Conservation (phyloP, 1,284 basidiomycete genomes). For the Trametes versicolor region DNA sequence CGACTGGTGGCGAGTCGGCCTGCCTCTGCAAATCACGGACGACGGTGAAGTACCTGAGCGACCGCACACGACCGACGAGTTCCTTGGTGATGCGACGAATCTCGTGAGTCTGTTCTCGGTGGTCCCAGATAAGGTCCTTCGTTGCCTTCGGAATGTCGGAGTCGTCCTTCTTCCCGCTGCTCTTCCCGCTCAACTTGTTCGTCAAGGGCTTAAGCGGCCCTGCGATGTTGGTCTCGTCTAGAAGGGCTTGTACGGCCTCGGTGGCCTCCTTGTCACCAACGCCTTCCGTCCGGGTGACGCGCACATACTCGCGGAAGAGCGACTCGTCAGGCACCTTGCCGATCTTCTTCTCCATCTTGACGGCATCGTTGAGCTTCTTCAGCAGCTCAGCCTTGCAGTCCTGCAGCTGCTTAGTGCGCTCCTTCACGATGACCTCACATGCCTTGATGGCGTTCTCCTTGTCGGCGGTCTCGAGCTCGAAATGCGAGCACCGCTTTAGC, state of each 20-base stretch:
- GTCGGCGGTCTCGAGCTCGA: constrained; percentile 82
- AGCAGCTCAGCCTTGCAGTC: constrained; percentile 83
- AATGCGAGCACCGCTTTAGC: constrained; percentile 93
- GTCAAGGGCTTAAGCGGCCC: constrained; percentile 41
- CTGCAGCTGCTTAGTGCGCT: constrained; percentile 82
- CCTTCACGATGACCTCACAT: constrained; percentile 90
- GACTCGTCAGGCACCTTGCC: constrained; percentile 74
- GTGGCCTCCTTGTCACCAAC: constrained; percentile 83
- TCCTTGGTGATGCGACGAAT: constrained; percentile 88
- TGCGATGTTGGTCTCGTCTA: constrained; percentile 70
- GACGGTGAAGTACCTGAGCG: constrained; percentile 89
- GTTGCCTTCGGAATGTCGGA: constrained; percentile 59
- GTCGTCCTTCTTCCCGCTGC: constrained; percentile 63
- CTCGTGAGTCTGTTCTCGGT: constrained; percentile 88
- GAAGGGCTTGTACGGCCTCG: constrained; percentile 62
- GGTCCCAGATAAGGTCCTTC: constrained; percentile 80
- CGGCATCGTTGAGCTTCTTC: constrained; percentile 70
- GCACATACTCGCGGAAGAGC: constrained; percentile 81
- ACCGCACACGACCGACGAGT: constrained; percentile 87
- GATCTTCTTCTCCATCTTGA: constrained; percentile 73
- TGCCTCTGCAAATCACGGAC: constrained; percentile 90
- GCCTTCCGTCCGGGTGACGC: constrained; percentile 72
- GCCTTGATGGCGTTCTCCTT: constrained; percentile 87
- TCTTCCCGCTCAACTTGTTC: constrained; percentile 46
- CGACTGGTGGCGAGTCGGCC: constrained; percentile 60